Evolutionary conservation across 169 alveolate genomes (phyloP), one percentile per base, ranked within the genome.

Genomic region (Eimeria tenella): DNA sequence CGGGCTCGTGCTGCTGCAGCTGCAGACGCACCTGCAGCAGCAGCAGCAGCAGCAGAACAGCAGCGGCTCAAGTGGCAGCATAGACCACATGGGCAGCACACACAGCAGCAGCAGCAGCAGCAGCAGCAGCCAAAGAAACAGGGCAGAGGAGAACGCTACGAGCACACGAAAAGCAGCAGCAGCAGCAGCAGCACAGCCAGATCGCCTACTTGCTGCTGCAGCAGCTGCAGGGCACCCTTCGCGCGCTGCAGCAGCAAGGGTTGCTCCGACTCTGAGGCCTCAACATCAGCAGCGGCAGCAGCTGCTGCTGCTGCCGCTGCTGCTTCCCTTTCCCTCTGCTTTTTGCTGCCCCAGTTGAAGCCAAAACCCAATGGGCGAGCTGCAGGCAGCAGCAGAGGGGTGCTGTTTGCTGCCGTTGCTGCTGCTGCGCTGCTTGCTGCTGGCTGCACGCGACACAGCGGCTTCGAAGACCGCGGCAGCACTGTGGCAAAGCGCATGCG

Each of bases 1-100:
- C 77, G 31, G 77, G 77, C 31, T 68, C 77, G 31, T 68, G 77
- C 77, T 68, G 77, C 77, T 23, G 77, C 77, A 68, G 77, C 77
- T 68, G 77, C 77, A 68, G 11, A 23, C 77, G n/a, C n/a, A 68
- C 31, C 77, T 68, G 77, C 77, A 68, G 31, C 31, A 13, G 77
- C 77, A 13, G n/a, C 77, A n/a, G 31, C 77, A 68, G 31, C 77
- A n/a, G 19, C 68, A 58, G 68, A 31, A 3, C 68, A 58, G 68
- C 68, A 58, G 68, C 68, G 19, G 68, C 11, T 58, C 19, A 10
- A 58, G 68, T 17, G 3, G 68, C 11, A 10, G 68, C 68, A 58
- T 58, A 17, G 5, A 17, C 68, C 19, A 58, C 42, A 0, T 31
- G 19, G 68, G 68, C 68, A 58, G 5, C 68, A 17, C 68, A 58